Evolutionary conservation across 768 basidiomycete species (phyloP).

Genomic region (Trametes coccinea): DNA sequence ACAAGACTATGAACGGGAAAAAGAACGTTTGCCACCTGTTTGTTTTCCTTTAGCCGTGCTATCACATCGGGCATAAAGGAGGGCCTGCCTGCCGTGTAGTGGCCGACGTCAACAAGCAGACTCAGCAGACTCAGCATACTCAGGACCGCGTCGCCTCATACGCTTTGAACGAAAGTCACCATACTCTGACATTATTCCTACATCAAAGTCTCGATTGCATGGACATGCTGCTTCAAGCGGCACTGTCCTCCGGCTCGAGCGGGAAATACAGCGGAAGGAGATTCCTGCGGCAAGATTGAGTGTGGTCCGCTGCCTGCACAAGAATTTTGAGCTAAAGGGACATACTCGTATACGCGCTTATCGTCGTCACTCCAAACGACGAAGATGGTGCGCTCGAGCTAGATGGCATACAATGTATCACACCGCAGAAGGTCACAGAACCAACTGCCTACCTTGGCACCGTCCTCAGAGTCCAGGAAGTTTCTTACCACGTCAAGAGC

Average conservation of each 20-base stretch:
- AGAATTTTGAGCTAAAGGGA: constrained; percentile 11
- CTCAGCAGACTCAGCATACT: no score
- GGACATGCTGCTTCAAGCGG: not conserved
- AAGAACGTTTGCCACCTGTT: no score
- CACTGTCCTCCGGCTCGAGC: constrained; percentile 6
- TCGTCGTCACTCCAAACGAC: constrained; percentile 72
- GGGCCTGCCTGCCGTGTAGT: no score
- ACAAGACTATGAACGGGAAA: no score
- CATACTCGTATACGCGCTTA: constrained; percentile 64
- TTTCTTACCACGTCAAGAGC: constrained; percentile 60
- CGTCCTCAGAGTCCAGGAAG: constrained; percentile 55
- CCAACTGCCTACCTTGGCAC: constrained; percentile 35
- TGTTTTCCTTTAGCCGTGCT: no score
- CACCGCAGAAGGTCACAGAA: not conserved
- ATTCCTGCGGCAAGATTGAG: constrained; percentile 36
- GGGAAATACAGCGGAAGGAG: constrained; percentile 72
- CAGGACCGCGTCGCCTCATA: no score
- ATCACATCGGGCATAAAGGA: no score
- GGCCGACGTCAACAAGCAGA: no score
- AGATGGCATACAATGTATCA: not conserved
- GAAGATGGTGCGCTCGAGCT: constrained; percentile 73
- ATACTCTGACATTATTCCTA: not conserved
- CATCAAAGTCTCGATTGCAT: not conserved
- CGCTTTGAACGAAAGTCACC: no score
- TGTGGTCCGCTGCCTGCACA: not conserved